Conservation (phyloP, 345 rosid genomes). For the Alliaria petiolata region DNA sequence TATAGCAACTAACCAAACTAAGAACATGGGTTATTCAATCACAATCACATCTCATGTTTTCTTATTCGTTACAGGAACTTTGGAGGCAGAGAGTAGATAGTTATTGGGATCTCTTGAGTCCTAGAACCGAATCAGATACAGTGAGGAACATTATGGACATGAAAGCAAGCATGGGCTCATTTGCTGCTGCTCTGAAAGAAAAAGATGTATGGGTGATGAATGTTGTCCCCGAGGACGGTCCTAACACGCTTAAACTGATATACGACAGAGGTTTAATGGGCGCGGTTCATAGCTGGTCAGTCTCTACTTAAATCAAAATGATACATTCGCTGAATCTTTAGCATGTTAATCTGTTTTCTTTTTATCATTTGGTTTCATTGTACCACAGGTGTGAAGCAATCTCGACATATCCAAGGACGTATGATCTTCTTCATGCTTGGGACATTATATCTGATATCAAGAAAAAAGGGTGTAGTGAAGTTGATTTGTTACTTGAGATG, state of each 20-base stretch:
- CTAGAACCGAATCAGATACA: slow-evolving; percentile 60
- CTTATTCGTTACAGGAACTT: slow-evolving; percentile 38
- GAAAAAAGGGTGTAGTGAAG: slow-evolving; percentile 69
- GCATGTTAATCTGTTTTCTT: not conserved
- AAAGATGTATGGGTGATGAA: slow-evolving; percentile 92
- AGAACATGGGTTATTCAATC: not conserved
- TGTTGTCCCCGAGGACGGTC: slow-evolving; percentile 68
- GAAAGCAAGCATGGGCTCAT: slow-evolving; percentile 84
- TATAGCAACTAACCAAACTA: not conserved
- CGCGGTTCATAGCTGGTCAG: slow-evolving; percentile 67
- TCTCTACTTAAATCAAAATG: not conserved
- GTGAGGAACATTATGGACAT: slow-evolving; percentile 89
- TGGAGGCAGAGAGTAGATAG: slow-evolving; percentile 67
- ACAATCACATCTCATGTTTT: not conserved
- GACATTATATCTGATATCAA: slow-evolving; percentile 50
- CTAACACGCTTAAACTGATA: slow-evolving; percentile 69
- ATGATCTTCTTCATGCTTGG: slow-evolving; percentile 78
- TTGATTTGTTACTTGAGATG: slow-evolving; percentile 79
- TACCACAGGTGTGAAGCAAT: slow-evolving; percentile 71
- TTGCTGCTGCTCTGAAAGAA: slow-evolving; percentile 69
- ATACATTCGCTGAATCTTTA: not conserved
- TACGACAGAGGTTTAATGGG: slow-evolving; percentile 84
- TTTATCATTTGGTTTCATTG: not conserved
- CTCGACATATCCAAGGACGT: slow-evolving; percentile 80
- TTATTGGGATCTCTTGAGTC: slow-evolving; percentile 74